phyloP scores from a whole-genome alignment of 257 asterid species.

The Paraleonurus japonicus region DNA sequence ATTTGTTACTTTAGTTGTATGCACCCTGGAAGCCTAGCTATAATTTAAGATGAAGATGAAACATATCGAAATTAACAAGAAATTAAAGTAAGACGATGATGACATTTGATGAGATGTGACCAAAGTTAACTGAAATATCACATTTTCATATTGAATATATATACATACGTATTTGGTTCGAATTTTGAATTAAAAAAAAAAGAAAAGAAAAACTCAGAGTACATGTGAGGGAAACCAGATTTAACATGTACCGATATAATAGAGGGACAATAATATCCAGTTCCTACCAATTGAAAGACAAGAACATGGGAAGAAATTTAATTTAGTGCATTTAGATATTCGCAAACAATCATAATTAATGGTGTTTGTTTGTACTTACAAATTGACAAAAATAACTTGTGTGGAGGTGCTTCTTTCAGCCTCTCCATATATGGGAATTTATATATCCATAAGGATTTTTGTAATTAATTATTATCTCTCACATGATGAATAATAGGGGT shows the following conservation, averaged over 20 bases:
- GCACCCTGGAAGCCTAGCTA: not conserved
- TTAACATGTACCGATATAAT: not conserved
- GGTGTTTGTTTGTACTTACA: conserved; percentile 12
- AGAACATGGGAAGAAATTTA: conserved; percentile 27
- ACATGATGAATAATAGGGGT: not conserved
- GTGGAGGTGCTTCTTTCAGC: conserved; percentile 31
- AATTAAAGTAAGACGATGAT: not conserved
- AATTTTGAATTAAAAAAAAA: not conserved
- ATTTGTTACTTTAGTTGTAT: not conserved
- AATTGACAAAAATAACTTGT: conserved; percentile 26
- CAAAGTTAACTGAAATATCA: not conserved
- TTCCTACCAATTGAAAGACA: conserved; percentile 21
- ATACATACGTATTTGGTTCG: not conserved
- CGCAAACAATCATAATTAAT: conserved; percentile 29
- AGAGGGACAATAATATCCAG: not conserved
- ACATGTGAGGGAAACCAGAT: conserved; percentile 5
- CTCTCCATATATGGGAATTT: not conserved
- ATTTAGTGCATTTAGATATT: conserved; percentile 13
- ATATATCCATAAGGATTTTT: not conserved
- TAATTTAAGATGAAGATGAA: not conserved
- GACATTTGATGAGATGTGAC: not conserved
- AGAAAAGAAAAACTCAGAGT: not conserved
- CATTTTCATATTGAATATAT: not conserved
- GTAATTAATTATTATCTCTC: not conserved
- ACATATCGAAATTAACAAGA: not conserved